Conservation (phyloP, 371 early-diverging fungal species). For the Blakeslea trispora region DNA sequence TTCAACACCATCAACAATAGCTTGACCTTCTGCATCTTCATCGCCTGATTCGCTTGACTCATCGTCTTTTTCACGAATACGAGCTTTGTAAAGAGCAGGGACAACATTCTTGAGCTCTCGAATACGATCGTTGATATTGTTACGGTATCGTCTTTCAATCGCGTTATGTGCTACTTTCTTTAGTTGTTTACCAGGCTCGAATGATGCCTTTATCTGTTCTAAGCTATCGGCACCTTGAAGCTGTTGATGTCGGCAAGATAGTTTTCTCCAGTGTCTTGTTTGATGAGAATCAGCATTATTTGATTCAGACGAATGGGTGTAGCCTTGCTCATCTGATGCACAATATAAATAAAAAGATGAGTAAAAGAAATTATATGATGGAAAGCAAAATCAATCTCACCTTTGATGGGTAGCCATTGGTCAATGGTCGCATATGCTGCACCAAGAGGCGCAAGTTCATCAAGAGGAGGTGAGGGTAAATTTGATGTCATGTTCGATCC, state of each 20-base stretch:
- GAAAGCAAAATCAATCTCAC: background rate
- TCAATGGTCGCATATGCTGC: conserved; percentile 20
- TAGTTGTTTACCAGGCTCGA: conserved; percentile 20
- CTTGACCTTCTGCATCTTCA: conserved; percentile 51
- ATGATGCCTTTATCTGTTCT: conserved; percentile 4
- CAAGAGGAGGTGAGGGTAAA: conserved; percentile 21
- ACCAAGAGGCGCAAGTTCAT: conserved; percentile 11
- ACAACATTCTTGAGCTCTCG: conserved; percentile 78
- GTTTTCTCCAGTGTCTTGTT: conserved; percentile 20
- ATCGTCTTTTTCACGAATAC: conserved; percentile 39
- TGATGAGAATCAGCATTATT: conserved; percentile 8
- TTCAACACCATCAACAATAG: conserved; percentile 62
- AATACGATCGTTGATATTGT: conserved; percentile 90
- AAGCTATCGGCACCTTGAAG: background rate
- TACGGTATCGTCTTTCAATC: conserved; percentile 86
- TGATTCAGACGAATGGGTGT: conserved; percentile 3
- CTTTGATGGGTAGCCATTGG: conserved; percentile 21
- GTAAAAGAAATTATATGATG: too few species aligned
- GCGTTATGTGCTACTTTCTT: conserved; percentile 91
- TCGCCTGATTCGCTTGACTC: conserved; percentile 37
- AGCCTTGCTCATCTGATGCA: conserved; percentile 1
- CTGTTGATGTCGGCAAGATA: conserved; percentile 19
- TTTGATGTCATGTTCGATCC: background rate
- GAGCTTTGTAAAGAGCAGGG: conserved; percentile 69
- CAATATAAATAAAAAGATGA: too few species aligned